phyloP scores from a whole-genome alignment of 2,329 filamentous ascomycete species.

The Aspergillus sp. region DNA sequence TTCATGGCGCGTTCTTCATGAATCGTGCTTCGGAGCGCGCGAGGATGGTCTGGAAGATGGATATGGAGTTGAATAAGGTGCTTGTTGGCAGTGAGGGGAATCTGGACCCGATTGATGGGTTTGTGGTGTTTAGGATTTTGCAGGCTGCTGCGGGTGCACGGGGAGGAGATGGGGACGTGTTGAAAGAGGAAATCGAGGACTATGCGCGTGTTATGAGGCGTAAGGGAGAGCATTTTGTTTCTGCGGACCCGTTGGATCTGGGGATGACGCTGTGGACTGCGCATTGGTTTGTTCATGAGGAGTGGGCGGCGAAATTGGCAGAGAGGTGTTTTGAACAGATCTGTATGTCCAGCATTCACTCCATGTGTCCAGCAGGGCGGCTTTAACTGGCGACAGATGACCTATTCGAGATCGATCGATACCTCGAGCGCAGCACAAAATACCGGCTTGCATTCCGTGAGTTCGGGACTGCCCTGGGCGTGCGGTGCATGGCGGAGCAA shows the following conservation, averaged over 20 bases:
- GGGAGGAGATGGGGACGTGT: slow-evolving; percentile 25
- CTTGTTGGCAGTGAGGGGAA: slow-evolving; percentile 56
- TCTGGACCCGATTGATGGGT: slow-evolving; percentile 57
- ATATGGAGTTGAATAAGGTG: slow-evolving; percentile 47
- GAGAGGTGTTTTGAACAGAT: slow-evolving; percentile 37
- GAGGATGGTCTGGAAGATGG: slow-evolving; percentile 59
- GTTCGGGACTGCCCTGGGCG: slow-evolving; percentile 54
- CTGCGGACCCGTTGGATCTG: slow-evolving; percentile 55
- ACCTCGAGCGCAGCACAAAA: slow-evolving; percentile 34
- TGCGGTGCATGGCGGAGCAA: slow-evolving; percentile 40
- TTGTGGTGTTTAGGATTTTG: slow-evolving; percentile 51
- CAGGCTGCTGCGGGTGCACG: slow-evolving; percentile 30
- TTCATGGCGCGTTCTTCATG: slow-evolving; percentile 55
- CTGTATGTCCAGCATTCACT: slow-evolving; percentile 25
- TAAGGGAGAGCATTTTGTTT: slow-evolving; percentile 46
- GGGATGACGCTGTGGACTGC: slow-evolving; percentile 61
- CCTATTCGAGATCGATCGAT: slow-evolving; percentile 36
- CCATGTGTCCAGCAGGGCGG: not conserved
- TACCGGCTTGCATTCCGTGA: slow-evolving; percentile 54
- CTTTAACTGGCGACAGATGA: slow-evolving; percentile 24
- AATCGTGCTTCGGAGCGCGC: slow-evolving; percentile 33
- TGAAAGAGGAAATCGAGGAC: slow-evolving; percentile 53
- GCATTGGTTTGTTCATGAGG: slow-evolving; percentile 52
- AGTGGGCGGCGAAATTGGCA: slow-evolving; percentile 48
- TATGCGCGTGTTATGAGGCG: slow-evolving; percentile 51